These are phyloP conservation scores for Epichloe amarillans DNA, from an alignment of 2,329 filamentous ascomycete genomes.

Conservation along the genomic window DNA sequence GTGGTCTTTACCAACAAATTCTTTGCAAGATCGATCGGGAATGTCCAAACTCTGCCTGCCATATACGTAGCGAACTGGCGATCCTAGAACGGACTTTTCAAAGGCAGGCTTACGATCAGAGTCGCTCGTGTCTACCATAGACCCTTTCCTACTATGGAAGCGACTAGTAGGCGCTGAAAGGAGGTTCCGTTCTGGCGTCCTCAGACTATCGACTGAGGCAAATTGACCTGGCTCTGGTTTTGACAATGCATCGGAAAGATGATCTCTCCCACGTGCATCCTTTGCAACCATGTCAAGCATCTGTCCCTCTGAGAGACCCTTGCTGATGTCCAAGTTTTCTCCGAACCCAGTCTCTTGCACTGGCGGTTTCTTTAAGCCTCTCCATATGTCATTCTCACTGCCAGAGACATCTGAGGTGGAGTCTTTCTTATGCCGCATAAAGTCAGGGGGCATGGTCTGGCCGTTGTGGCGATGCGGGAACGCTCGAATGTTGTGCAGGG, in stretches of 20 bases:
- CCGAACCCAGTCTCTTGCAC: constrained; percentile 22
- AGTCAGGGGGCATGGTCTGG: constrained; percentile 34
- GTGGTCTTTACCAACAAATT: constrained; percentile 30
- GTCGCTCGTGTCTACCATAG: constrained; percentile 27
- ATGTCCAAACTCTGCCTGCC: constrained; percentile 36
- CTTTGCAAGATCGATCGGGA: constrained; percentile 18
- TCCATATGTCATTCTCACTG: constrained; percentile 34
- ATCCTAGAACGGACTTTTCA: constrained; percentile 11
- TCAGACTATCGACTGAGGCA: constrained; percentile 16
- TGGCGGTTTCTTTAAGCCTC: constrained; percentile 16
- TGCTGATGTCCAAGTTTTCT: constrained; percentile 33
- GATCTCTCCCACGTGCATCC: constrained; percentile 32
- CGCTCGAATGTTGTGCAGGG: constrained; percentile 41
- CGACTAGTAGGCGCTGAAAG: constrained; percentile 18
- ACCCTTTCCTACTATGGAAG: constrained; percentile 22
- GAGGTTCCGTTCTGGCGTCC: constrained; percentile 18
- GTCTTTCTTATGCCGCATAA: constrained; percentile 33
- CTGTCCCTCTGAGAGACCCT: constrained; percentile 45
- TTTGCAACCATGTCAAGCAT: constrained; percentile 47
- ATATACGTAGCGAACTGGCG: constrained; percentile 13
- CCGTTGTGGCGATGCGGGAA: constrained; percentile 39
- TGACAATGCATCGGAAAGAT: constrained; percentile 16
- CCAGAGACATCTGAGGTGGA: constrained; percentile 50
- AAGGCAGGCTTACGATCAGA: constrained; percentile 19
- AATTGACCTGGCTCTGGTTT: constrained; percentile 16